Evolutionary conservation across 2,329 filamentous ascomycete genomes (phyloP), one percentile per base, ranked within the genome.

Genomic region (Paradendryphiella salina): DNA sequence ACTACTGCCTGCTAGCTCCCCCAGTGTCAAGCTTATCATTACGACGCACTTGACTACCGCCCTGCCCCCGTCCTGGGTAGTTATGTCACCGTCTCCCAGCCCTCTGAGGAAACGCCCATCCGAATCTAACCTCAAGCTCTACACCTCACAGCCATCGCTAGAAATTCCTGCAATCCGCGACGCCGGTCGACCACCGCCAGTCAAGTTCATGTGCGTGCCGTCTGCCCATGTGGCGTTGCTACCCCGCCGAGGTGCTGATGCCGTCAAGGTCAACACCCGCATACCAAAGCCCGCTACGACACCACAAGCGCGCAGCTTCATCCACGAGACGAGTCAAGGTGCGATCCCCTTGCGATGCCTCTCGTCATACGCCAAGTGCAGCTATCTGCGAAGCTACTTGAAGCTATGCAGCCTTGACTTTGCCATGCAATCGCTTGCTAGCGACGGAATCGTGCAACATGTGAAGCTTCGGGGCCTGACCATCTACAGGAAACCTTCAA

Each of bases 401-500:
- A 33, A 33, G 29, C 28, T 32, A 14, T 9, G 23, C 28, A 13
- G n/a, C n/a, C 40, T 23, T 26, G 40, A 8, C 14, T 36, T 15
- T 28, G 42, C 11, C 23, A 14, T 10, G 21, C 42, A 31, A 37
- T 37, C 21, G 15, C 31, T 13, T 9, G n/a, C 31, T 13, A 18
- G 41, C 14, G 21, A 21, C 32, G 8, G 23, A 26, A 17, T 14
- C 28, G 38, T 11, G 17, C 8, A n/a, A 35, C 20, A 8, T 13
- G 8, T 45, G 23, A 10, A 29, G 33, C 23, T 28, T 33, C n/a
- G 10, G 40, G 18, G 20, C 15, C 46, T 52, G 10, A 54, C 34
- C 2, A 5, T 29, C 15, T 17, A 20, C 56, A 93, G 88, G 92
- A 96, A 84, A 96, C 93, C 3, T 84, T 96, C 65, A 87, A 96